A percentile compares a stretch with the other conserved stretches of the same genome.
These are phyloP conservation scores for Betula pendula DNA, from an alignment of 306 rosid species.

Conservation along the genomic window DNA sequence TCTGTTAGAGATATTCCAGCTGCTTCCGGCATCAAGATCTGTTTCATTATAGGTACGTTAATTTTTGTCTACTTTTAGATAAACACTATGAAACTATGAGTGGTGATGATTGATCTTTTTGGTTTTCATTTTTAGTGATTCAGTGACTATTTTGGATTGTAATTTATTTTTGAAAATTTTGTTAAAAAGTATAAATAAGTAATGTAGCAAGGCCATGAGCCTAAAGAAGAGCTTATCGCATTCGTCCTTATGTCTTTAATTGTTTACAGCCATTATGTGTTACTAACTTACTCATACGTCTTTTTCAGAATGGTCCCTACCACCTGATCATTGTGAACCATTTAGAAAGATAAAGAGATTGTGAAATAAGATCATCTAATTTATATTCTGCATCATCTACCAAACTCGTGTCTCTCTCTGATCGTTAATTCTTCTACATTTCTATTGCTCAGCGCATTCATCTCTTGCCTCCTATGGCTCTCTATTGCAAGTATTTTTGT, in stretches of 20 bases:
- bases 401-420: too few species aligned
- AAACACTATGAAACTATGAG: not conserved
- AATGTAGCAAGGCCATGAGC: not conserved
- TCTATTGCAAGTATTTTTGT: not conserved
- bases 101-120: not conserved
- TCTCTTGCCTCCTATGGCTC: too few species aligned
- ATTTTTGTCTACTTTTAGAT: not conserved
- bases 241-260: not conserved
- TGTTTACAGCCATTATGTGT: not conserved
- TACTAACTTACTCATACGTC: not conserved
- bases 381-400: too few species aligned
- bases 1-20: constrained; percentile 81
- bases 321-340: not conserved
- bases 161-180: not conserved
- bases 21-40: constrained; percentile 83
- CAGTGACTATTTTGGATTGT: not conserved
- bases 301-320: not conserved
- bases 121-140: not conserved
- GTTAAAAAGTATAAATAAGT: not conserved
- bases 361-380: not conserved
- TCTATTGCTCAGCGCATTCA: too few species aligned
- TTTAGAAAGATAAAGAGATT: not conserved
- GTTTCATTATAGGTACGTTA: constrained; percentile 64
- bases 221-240: not conserved
- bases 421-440: too few species aligned